Base-by-base conservation (phyloP, 1,284 basidiomycete species). In the Ceratobasidium sp. region DNA sequence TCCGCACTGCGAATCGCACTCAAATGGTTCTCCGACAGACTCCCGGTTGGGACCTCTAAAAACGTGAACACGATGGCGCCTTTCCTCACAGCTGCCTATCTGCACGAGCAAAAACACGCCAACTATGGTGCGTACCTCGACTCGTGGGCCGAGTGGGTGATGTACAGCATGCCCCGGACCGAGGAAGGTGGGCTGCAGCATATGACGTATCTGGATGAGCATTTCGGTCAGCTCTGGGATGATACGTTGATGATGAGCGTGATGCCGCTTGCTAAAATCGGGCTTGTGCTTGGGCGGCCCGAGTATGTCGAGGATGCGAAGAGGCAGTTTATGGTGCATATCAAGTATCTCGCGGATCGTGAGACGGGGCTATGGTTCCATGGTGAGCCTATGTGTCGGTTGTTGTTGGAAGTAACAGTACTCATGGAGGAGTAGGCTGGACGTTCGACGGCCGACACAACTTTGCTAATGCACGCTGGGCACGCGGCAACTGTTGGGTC, bases 61-160 rank as follows among this genome's bases (percentile, higher is more conserved):
- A 91, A 92, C 82, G 90, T 92, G 81, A 91, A 91, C 83, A 91
- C 91, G 13, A 90, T 91, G 89, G 88, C 90, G 1, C 89, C 90
- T 0, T 86, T 92, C 71, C 86, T 91, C 61, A 89, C 88, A 9
- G 88, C 90, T 13, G 88, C 90, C 0, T 88, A 88, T 79, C 83
- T 91, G n/a, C 87, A 88, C 80, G 85, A 88, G 79, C 83, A 82
- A 20, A 84, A 85, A 62, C 82, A 84, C 1, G 86, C 84, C 4
- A 82, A 86, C 78, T 89, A 87, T 82, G 79, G 78, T 28, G 84
- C 84, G 1, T 88, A 90, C 82, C 84, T 91, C 33, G 88, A 90
- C 75, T 88, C 90, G 17, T 92, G 91, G 91, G 90, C 89, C 5
- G 90, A 91, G 80, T 92, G 90, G 90, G 87, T 88, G 38, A 91